Conservation (phyloP, 371 early-diverging fungal species). For the Smittium culicis region DNA sequence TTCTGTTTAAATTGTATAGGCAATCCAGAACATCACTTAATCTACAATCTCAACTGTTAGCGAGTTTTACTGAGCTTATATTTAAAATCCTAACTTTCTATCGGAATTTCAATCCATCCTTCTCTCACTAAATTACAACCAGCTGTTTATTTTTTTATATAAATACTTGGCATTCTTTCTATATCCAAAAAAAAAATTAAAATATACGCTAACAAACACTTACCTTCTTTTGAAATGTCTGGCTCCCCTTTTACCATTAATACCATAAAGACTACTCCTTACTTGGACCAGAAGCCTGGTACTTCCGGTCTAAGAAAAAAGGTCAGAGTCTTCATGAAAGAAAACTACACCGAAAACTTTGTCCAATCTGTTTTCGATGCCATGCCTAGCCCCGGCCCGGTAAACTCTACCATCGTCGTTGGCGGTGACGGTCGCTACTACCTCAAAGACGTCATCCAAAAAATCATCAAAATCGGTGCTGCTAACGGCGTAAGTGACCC, state of each 20-base stretch:
- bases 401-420: slow-evolving; percentile 72
- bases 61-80: no score
- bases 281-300: slow-evolving; percentile 91
- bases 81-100: no score
- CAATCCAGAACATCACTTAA: no score
- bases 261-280: slow-evolving; percentile 45
- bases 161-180: no score
- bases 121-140: no score
- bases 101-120: no score
- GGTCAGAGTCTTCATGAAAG: slow-evolving; percentile 87
- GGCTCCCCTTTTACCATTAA: neutral
- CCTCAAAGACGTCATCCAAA: slow-evolving; percentile 68
- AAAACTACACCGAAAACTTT: slow-evolving; percentile 91
- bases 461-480: slow-evolving; percentile 72
- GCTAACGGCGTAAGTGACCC: slow-evolving; percentile 59
- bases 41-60: no score
- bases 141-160: no score
- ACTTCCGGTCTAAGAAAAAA: slow-evolving; percentile 92
- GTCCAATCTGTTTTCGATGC: slow-evolving; percentile 69
- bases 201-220: no score
- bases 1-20: no score
- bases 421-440: slow-evolving; percentile 96
- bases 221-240: no score
- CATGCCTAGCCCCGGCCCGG: slow-evolving; percentile 57
- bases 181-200: no score